These are phyloP conservation scores for Nemania sp. DNA, from an alignment of 2,329 filamentous ascomycete genomes.

Conservation along the genomic window DNA sequence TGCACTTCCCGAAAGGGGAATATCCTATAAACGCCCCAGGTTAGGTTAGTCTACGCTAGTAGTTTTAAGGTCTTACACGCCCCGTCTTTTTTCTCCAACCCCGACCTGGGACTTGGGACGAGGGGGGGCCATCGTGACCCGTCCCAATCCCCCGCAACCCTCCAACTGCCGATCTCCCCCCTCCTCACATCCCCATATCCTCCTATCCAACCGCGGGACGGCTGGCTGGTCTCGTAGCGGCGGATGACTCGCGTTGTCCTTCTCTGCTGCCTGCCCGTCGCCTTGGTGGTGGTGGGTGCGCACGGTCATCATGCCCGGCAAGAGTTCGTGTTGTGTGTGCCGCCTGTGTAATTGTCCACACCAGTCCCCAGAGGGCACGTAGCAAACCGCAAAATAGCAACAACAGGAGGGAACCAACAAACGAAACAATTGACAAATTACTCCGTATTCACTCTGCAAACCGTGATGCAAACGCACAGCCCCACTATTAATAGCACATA, in stretches of 20 bases:
- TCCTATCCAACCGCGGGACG: neutral
- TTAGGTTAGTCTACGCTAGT: neutral
- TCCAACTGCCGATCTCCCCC: slow-evolving; percentile 1
- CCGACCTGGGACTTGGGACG: neutral
- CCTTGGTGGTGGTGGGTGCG: no score
- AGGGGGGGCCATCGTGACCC: slow-evolving; percentile 15
- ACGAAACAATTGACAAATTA: no score
- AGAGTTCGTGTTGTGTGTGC: no score
- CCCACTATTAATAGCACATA: neutral
- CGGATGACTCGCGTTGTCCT: slow-evolving; percentile 6
- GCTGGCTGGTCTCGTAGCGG: neutral
- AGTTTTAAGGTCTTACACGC: neutral
- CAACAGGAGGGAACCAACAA: no score
- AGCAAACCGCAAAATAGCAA: no score
- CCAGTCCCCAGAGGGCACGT: no score
- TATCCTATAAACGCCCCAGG: neutral
- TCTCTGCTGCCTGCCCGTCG: neutral
- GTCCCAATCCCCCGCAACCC: slow-evolving; percentile 11
- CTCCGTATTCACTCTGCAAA: neutral
- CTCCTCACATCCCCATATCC: neutral
- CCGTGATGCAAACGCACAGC: neutral
- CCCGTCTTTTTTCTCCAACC: slow-evolving; percentile 24
- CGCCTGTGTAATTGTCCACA: no score
- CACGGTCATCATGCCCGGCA: no score
- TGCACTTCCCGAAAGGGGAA: neutral